phyloP scores from a whole-genome alignment of 345 rosid genomes.

The Linum trigynum region DNA sequence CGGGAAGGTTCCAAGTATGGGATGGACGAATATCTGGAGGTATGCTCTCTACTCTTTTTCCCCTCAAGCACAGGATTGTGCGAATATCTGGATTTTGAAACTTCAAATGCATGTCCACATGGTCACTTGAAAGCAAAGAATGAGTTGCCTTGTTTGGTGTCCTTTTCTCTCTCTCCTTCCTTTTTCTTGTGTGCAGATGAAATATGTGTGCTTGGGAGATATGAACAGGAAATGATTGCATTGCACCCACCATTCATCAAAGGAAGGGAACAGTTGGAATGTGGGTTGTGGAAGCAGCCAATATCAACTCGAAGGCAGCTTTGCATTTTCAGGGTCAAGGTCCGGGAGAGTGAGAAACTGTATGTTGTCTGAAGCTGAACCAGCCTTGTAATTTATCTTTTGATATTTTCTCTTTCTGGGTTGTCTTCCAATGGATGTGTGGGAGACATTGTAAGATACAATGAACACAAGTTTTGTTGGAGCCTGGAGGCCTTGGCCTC shows the following conservation, averaged over 20 bases:
- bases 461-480: no score
- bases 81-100: no score
- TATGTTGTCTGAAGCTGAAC: no score
- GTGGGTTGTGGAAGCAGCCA: not conserved
- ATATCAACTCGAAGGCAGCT: not conserved
- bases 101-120: no score
- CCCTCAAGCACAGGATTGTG: not conserved
- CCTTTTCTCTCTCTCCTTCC: no score
- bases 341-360: not conserved
- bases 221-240: slow-evolving; percentile 51
- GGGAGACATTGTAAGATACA: no score
- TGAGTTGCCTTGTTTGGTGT: no score
- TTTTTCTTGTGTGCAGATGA: slow-evolving; percentile 35
- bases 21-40: slow-evolving; percentile 87
- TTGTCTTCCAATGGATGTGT: no score
- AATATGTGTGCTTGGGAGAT: slow-evolving; percentile 78
- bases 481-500: no score
- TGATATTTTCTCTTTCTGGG: no score
- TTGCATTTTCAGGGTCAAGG: not conserved
- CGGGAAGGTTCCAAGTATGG: slow-evolving; percentile 98
- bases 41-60: slow-evolving; percentile 16
- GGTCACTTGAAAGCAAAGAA: no score
- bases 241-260: not conserved
- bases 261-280: slow-evolving; percentile 1
- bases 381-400: no score